phyloP scores from a whole-genome alignment of 192 early-diverging fungal species.

The Thamnidium elegans region DNA sequence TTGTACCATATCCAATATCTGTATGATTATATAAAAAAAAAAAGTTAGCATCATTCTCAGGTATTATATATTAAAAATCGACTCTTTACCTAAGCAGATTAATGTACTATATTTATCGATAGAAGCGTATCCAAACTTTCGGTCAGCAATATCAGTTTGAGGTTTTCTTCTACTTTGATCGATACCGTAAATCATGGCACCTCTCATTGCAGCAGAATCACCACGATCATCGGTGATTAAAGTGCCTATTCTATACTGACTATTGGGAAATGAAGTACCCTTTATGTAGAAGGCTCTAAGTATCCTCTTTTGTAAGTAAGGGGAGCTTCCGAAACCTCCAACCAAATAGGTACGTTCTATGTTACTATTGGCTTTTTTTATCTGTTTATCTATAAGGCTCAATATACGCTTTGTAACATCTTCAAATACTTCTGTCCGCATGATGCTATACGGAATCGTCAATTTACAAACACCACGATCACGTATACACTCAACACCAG shows the following conservation, averaged over 20 bases:
- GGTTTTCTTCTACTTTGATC: conserved; percentile 4
- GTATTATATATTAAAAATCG: neutral
- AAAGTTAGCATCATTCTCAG: neutral
- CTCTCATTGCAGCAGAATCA: conserved; percentile 2
- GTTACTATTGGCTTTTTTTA: neutral
- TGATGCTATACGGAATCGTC: neutral
- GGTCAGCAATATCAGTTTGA: neutral
- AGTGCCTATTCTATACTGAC: neutral
- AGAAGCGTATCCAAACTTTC: neutral
- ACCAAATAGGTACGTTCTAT: neutral
- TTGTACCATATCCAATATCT: neutral
- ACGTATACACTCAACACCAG: too few species aligned
- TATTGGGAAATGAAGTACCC: too few species aligned
- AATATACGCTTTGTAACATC: neutral
- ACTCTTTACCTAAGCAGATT: neutral
- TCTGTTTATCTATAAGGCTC: neutral
- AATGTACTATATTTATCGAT: neutral
- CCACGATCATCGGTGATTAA: neutral
- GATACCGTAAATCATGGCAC: neutral
- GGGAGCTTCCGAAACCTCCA: conserved; percentile 7
- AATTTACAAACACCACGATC: neutral
- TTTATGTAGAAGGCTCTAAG: neutral
- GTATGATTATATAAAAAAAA: neutral
- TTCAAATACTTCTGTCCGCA: neutral
- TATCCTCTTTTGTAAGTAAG: neutral